Conservation (phyloP, 371 early-diverging fungal species). For the Circinella umbellata region DNA sequence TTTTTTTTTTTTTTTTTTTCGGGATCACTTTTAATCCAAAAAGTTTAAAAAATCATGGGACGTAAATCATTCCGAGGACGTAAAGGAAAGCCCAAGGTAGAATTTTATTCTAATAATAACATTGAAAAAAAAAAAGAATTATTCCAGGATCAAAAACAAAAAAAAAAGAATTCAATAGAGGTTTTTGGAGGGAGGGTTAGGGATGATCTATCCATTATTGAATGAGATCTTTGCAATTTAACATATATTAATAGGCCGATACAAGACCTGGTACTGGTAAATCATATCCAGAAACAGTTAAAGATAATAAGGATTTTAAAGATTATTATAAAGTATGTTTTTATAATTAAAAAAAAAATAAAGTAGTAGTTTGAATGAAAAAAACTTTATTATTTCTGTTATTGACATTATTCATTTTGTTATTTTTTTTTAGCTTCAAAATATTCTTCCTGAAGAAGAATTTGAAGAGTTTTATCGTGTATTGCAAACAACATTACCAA, state of each 20-base stretch:
- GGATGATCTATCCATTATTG: not conserved
- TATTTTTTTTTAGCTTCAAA: conserved; percentile 62
- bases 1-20: too few relatives aligned
- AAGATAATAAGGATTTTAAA: conserved; percentile 71
- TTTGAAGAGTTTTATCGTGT: conserved; percentile 72
- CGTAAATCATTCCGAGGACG: conserved; percentile 9
- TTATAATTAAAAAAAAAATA: not conserved
- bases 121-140: too few relatives aligned
- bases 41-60: not conserved
- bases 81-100: conserved; percentile 2
- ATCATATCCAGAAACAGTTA: conserved; percentile 28
- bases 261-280: not conserved
- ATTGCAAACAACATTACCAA: conserved; percentile 78
- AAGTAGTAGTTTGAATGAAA: not conserved
- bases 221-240: not conserved
- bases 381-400: too few relatives aligned
- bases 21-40: not conserved
- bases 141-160: too few relatives aligned
- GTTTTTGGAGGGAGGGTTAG: too few relatives aligned
- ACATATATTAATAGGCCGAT: not conserved
- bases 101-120: not conserved
- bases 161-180: too few relatives aligned
- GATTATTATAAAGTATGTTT: conserved; percentile 74
- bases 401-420: conserved; percentile 1
- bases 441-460: conserved; percentile 83